Evolutionary conservation across 1,284 basidiomycete species (phyloP).

Genomic region (Omphalotus olearius): DNA sequence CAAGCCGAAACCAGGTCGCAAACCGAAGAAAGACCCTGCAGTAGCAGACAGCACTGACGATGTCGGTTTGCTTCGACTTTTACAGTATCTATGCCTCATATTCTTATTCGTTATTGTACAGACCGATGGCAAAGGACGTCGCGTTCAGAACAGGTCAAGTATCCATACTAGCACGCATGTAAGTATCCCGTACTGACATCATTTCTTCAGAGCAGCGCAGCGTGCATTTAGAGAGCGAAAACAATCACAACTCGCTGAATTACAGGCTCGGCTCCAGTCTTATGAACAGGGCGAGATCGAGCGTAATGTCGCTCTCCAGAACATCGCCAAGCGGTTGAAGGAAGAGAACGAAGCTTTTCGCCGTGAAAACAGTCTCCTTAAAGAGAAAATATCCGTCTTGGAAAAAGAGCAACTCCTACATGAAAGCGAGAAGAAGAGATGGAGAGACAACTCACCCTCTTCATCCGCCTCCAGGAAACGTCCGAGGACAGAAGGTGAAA

Average conservation of each 20-base stretch:
- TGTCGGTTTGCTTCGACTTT: constrained; percentile 30
- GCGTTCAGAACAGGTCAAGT: constrained; percentile 70
- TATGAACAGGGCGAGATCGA: constrained; percentile 91
- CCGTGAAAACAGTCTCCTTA: constrained; percentile 57
- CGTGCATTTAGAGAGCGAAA: constrained; percentile 89
- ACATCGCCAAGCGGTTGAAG: constrained; percentile 81
- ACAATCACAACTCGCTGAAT: constrained; percentile 85
- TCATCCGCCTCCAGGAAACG: constrained; percentile 41
- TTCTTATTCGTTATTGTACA: constrained; percentile 18
- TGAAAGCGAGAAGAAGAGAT: constrained; percentile 47
- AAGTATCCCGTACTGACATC: background rate
- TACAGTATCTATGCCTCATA: background rate
- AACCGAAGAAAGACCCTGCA: constrained; percentile 71
- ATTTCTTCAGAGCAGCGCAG: constrained; percentile 68
- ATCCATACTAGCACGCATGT: background rate
- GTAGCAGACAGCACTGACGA: constrained; percentile 39
- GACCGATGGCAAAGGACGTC: constrained; percentile 57
- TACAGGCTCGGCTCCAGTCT: constrained; percentile 81
- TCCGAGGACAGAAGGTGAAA: constrained; percentile 31
- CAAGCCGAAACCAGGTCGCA: constrained; percentile 81
- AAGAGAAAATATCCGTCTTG: constrained; percentile 52
- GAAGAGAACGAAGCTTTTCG: constrained; percentile 80
- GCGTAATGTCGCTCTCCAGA: constrained; percentile 83
- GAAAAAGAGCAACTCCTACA: constrained; percentile 37
- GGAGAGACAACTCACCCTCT: constrained; percentile 45